Evolutionary conservation across 805 yeast species (phyloP), one percentile per base, ranked within the genome.

Genomic region (Schizosaccharomyces lindneri): DNA sequence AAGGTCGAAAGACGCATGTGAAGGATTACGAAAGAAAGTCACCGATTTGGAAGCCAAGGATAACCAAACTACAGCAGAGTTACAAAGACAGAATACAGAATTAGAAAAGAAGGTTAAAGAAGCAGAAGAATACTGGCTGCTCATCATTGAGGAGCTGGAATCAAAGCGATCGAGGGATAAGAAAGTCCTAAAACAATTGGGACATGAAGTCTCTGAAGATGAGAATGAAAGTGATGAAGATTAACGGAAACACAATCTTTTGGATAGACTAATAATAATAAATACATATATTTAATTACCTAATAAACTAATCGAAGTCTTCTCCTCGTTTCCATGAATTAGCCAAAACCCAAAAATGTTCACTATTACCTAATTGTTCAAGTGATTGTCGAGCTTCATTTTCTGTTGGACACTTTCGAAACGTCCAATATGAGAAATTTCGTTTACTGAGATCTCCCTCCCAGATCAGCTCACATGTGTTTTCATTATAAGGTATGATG

Each of bases 361-460:
- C 62, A 24, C 55, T 61, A 19, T 55, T 59, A 36, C 63, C 62
- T 43, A 39, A 55, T 59, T 61, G 60, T 32, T 62, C 62, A 24
- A 66, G 62, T n/a, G 61, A 24, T 46, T 63, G 66, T 21, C 61
- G 57, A 1, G 64, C 65, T 21, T 64, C 64, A 6, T 59, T 62
- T 36, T 65, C 67, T n/a, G 61, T 39, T 21, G 64, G 66, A 13
- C 64, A 41, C 5, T 61, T 57, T n/a, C 63, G 27, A 51, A 59
- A 48, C 31, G 27, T 61, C 66, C 63, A 64, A 64, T 24, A 21
- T 62, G 63, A 15, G 57, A 66, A 66, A 29, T 59, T 61, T 55
- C 67, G 65, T 55, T 62, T 62, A 61, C 65, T 63, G 17, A 67
- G 11, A 55, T 66, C 66, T 1, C 69, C 69, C 48, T 67, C 69